phyloP scores from a whole-genome alignment of 139 green algal genomes.

The Desmodesmus armatus region DNA sequence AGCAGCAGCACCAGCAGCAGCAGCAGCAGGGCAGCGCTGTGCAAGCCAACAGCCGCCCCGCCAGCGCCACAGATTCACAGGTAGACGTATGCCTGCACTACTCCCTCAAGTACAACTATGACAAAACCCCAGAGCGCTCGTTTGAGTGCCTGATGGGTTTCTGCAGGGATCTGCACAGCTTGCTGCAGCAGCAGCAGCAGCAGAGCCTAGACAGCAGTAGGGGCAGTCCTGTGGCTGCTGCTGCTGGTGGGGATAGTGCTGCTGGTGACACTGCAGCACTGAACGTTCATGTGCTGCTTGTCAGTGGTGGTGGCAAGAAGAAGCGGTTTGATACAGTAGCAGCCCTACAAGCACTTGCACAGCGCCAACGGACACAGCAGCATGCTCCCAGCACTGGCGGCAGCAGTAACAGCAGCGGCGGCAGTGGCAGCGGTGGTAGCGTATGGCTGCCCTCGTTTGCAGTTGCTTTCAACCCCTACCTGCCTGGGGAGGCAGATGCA shows the following conservation, averaged over 20 bases:
- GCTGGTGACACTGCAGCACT: neutral
- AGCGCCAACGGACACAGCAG: slow-evolving; percentile 15
- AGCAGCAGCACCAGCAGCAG: too few relatives aligned
- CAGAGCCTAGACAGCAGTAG: neutral
- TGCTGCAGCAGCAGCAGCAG: neutral
- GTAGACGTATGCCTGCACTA: slow-evolving; percentile 59
- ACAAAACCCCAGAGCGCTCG: slow-evolving; percentile 7
- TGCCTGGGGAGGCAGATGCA: slow-evolving; percentile 40
- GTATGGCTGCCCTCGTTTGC: slow-evolving; percentile 1
- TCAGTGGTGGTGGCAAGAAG: slow-evolving; percentile 54
- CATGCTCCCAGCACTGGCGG: neutral
- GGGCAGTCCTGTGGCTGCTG: too few relatives aligned
- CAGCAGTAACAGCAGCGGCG: neutral
- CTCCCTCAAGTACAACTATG: slow-evolving; percentile 60
- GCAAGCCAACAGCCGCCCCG: neutral
- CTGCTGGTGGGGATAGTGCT: neutral
- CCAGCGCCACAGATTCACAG: too few relatives aligned
- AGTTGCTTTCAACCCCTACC: slow-evolving; percentile 71
- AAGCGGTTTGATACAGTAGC: slow-evolving; percentile 43
- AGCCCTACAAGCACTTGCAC: slow-evolving; percentile 35
- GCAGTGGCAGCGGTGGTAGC: slow-evolving; percentile 1
- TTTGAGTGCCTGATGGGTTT: slow-evolving; percentile 7
- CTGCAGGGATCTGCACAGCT: slow-evolving; percentile 11
- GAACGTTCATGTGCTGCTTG: slow-evolving; percentile 46
- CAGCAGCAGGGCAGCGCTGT: neutral